phyloP scores from a whole-genome alignment of 2,329 filamentous ascomycete species.

The Claviceps maximensis region DNA sequence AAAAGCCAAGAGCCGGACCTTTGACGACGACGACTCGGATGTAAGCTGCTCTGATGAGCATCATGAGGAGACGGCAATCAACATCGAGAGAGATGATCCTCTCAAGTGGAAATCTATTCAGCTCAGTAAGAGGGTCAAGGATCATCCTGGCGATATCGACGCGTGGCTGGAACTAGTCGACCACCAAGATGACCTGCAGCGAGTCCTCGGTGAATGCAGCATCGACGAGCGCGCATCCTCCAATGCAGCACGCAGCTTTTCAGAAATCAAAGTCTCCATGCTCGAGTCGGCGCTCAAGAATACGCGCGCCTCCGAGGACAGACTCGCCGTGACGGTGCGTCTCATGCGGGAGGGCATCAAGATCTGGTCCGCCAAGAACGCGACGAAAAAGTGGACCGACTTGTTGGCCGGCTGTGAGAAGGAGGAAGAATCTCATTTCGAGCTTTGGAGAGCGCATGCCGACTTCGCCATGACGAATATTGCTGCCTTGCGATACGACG shows the following conservation, averaged over 20 bases:
- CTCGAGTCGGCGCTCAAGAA: slow-evolving; percentile 63
- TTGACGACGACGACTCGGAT: slow-evolving; percentile 37
- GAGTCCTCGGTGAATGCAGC: slow-evolving; percentile 25
- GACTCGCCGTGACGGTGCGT: slow-evolving; percentile 49
- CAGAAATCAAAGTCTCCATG: slow-evolving; percentile 68
- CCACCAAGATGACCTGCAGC: slow-evolving; percentile 60
- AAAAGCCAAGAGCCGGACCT: slow-evolving; percentile 39
- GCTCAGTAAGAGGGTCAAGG: slow-evolving; percentile 50
- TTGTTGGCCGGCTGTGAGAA: slow-evolving; percentile 15
- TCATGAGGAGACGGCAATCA: slow-evolving; percentile 16
- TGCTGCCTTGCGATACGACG: slow-evolving; percentile 53
- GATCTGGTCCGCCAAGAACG: slow-evolving; percentile 54
- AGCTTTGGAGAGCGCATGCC: slow-evolving; percentile 61
- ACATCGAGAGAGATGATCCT: slow-evolving; percentile 26
- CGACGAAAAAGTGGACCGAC: slow-evolving; percentile 54
- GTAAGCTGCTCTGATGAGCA: slow-evolving; percentile 24
- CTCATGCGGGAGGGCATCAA: slow-evolving; percentile 63
- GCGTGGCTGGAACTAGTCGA: slow-evolving; percentile 69
- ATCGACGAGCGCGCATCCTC: slow-evolving; percentile 32
- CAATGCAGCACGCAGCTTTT: slow-evolving; percentile 54
- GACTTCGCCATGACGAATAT: slow-evolving; percentile 61
- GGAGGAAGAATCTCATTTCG: slow-evolving; percentile 25
- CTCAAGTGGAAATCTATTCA: slow-evolving; percentile 43
- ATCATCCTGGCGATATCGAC: slow-evolving; percentile 51
- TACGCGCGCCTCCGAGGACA: slow-evolving; percentile 29